These are phyloP conservation scores for Yarrowia sp. DNA, from an alignment of 805 yeast genomes.

Conservation along the genomic window DNA sequence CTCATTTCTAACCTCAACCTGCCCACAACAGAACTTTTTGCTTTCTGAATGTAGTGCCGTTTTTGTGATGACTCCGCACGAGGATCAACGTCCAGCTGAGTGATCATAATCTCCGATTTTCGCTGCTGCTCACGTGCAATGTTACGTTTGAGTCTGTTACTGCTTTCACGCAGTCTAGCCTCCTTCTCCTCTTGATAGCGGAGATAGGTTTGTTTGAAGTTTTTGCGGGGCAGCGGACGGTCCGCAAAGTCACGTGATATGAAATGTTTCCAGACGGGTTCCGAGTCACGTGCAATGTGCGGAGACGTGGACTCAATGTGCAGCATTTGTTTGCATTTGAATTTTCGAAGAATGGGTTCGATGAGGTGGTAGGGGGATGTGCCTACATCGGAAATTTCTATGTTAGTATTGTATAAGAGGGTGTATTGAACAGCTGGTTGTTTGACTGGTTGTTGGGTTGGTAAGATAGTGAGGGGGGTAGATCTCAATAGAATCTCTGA, in stretches of 20 bases:
- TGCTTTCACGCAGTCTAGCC: slow-evolving; percentile 37
- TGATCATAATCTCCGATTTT: slow-evolving; percentile 22
- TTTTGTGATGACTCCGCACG: background rate
- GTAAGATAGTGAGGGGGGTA: too few species aligned
- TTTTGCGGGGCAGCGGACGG: slow-evolving; percentile 35
- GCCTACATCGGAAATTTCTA: slow-evolving; percentile 41
- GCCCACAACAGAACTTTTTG: slow-evolving; percentile 6
- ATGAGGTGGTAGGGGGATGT: slow-evolving; percentile 41
- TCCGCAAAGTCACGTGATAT: slow-evolving; percentile 39
- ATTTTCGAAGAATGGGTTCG: slow-evolving; percentile 39
- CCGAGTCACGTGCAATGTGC: slow-evolving; percentile 36
- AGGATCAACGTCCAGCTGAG: slow-evolving; percentile 17
- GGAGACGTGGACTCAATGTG: slow-evolving; percentile 37
- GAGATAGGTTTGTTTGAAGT: slow-evolving; percentile 36
- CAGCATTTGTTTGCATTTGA: slow-evolving; percentile 40
- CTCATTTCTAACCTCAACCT: slow-evolving; percentile 6
- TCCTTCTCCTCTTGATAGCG: slow-evolving; percentile 44
- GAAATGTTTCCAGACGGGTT: slow-evolving; percentile 39
- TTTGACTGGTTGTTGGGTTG: too few species aligned
- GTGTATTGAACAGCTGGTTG: too few species aligned
- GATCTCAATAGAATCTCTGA: too few species aligned
- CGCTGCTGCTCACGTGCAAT: slow-evolving; percentile 19
- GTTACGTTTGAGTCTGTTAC: slow-evolving; percentile 2
- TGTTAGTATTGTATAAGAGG: background rate
- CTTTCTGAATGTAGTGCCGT: background rate